Base-by-base conservation (phyloP, 805 yeast genomes). In the Zygoascus biomembranicola region DNA sequence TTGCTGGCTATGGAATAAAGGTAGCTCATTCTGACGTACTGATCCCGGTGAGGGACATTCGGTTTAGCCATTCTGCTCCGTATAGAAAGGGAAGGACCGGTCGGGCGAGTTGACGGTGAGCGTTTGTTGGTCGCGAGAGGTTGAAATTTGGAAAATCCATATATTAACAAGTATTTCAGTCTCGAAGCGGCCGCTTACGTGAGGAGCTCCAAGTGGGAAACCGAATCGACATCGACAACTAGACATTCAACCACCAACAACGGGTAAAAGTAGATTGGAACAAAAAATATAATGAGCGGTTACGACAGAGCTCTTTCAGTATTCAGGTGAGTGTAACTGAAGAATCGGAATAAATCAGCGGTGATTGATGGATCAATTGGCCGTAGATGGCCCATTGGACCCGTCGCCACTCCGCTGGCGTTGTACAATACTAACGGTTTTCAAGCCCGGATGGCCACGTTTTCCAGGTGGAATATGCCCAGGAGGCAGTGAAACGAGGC, bases 291-390 rank as follows among this genome's bases (percentile, higher is more conserved):
- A 47, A 92, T 92, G 99, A 88, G 97, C 78, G 98, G 99, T 58
- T 92, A 92, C 96, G 99, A 92, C 73, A 83, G 98, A 79, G 99
- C 99, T 54, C 80, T 92, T 64, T 90, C 97, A 58, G 95, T 92
- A 70, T 92, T 92, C 75, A 89, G 96, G 85, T 85, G 80, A 63
- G 90, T 81, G 42, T 19, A 14, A n/a, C 8, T 41, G 39, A 16
- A 23, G 39, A 23, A 14, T 18, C 6, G 16, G 16, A 13, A n/a
- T 13, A 19, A 42, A 19, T 19, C 3, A 11, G 16, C 16, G 32
- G 35, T 28, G 43, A 35, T 32, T 39, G 42, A 16, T 35, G 37
- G 14, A 11, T 48, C 47, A 14, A 43, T 49, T 13, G 32, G 10
- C 3, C 9, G 11, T 5, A 35, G 85, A 41, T 77, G 86, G 61